Base-by-base conservation (phyloP, 2,329 filamentous ascomycete species). In the Aspergillus intermedius region DNA sequence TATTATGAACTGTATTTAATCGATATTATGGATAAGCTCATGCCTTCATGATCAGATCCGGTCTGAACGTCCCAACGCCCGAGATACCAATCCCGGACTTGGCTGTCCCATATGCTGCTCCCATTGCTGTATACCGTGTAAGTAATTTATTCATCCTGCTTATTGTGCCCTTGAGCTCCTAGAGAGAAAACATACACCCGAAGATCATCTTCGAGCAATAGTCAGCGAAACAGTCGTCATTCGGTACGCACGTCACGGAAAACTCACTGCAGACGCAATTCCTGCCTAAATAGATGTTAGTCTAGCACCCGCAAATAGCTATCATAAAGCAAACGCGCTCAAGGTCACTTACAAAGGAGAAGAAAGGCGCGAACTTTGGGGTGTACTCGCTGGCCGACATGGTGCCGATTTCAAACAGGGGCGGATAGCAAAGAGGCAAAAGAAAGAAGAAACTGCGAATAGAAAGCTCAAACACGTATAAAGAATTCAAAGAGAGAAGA, bases 1-100 rank as follows among this genome's bases (percentile, higher is more conserved):
- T n/a, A 40, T 15, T 42, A 46, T n/a, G 3, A 13, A n/a, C n/a
- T 6, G 7, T 19, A 37, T 8, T 15, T n/a, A n/a, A 19, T 8
- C 13, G 17, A 37, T 17, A 37, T 17, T 43, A 22, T 17, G 28
- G n/a, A 10, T 28, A 42, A 15, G 19, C 23, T 47, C 68, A 49
- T 69, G 77, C 81, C 77, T 84, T 85, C 82, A 85, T 85, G 58
- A 85, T 84, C 62, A 85, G 67, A 65, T 85, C 82, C 45, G 82
- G 76, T 60, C 82, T 74, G 68, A 82, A 85, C 45, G 79, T 82
- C 54, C 82, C 82, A 41, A 85, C 81, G 60, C 81, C 81, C 46
- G 82, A 77, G 60, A 85, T 85, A 56, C 82, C 82, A 63, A 84
- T 84, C 56, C 82, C 82, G 40, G 82, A 81, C 69, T 85, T 85